A percentile compares a stretch with the other conserved stretches of the same genome.
phyloP scores from a whole-genome alignment of 1,139 yeast species.

The Suhomyces bolitotheri region DNA sequence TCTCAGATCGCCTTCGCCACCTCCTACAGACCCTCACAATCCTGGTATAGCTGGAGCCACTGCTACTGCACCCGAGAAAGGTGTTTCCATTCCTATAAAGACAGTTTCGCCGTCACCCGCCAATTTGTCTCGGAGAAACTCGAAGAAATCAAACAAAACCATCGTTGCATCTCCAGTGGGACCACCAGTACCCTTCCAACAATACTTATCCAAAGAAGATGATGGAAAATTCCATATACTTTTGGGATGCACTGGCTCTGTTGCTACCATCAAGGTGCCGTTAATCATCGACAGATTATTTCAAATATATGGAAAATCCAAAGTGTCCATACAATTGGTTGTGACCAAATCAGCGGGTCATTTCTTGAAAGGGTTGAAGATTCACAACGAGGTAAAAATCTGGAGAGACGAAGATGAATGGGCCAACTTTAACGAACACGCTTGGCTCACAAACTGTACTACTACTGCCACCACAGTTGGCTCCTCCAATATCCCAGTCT shows the following conservation, averaged over 20 bases:
- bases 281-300: constrained; percentile 78
- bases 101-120: constrained; percentile 3
- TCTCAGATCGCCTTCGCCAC: constrained; percentile 14
- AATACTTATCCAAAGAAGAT: constrained; percentile 67
- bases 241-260: constrained; percentile 93
- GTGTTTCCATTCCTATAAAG: constrained; percentile 8
- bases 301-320: constrained; percentile 68
- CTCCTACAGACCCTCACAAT: constrained; percentile 7
- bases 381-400: constrained; percentile 79
- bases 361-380: constrained; percentile 74
- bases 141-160: constrained; percentile 25
- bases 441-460: constrained; percentile 16
- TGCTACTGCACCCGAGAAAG: too few relatives aligned
- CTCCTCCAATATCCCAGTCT: background rate
- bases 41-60: too few relatives aligned
- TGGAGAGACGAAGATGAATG: constrained; percentile 97
- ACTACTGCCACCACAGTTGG: constrained; percentile 10
- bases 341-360: constrained; percentile 83
- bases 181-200: constrained; percentile 73
- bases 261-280: constrained; percentile 92
- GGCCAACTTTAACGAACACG: constrained; percentile 54
- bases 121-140: constrained; percentile 10
- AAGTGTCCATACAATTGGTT: constrained; percentile 79
- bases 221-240: constrained; percentile 83
- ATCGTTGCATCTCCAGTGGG: constrained; percentile 58